A percentile compares a stretch with the other conserved stretches of the same genome.
Evolutionary conservation across 2,329 filamentous ascomycete genomes (phyloP).

Genomic region (Pyrenophora graminea): DNA sequence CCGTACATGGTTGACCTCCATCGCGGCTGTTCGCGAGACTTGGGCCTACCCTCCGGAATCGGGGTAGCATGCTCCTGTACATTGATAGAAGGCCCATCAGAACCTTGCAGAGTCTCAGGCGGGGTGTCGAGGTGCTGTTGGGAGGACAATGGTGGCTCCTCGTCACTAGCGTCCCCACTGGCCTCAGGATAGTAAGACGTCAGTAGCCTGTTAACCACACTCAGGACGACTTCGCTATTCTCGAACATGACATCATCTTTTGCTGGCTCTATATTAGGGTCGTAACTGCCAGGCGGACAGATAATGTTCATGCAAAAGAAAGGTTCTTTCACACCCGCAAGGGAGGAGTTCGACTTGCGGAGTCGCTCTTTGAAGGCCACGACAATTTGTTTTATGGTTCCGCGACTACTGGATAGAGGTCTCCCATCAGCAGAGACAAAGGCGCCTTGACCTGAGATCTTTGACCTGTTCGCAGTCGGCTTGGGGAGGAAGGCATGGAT

Average conservation of each 20-base stretch:
- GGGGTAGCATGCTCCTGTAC: neutral
- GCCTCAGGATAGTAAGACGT: conserved; percentile 40
- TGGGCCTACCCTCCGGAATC: neutral
- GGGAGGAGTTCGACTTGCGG: conserved; percentile 26
- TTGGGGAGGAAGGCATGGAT: conserved; percentile 65
- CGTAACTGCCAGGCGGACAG: conserved; percentile 67
- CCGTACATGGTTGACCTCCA: conserved; percentile 49
- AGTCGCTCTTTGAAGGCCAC: conserved; percentile 59
- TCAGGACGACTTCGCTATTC: conserved; percentile 56
- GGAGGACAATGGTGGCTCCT: conserved; percentile 2
- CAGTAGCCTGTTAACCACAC: conserved; percentile 52
- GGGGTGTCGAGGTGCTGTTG: neutral
- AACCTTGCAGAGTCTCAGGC: neutral
- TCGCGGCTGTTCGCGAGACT: neutral
- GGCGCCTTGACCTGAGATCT: conserved; percentile 49
- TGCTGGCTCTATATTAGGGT: conserved; percentile 70
- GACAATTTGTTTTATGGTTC: conserved; percentile 64
- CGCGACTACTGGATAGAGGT: conserved; percentile 61
- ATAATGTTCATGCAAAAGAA: conserved; percentile 68
- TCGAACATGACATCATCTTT: conserved; percentile 75
- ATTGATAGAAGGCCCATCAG: neutral
- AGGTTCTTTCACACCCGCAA: conserved; percentile 51
- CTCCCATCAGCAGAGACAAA: conserved; percentile 72
- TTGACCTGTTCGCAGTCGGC: conserved; percentile 49
- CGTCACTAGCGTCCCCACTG: conserved; percentile 5